These are phyloP conservation scores for Colletotrichum coccodes DNA, from an alignment of 2,329 filamentous ascomycete genomes.

Conservation along the genomic window DNA sequence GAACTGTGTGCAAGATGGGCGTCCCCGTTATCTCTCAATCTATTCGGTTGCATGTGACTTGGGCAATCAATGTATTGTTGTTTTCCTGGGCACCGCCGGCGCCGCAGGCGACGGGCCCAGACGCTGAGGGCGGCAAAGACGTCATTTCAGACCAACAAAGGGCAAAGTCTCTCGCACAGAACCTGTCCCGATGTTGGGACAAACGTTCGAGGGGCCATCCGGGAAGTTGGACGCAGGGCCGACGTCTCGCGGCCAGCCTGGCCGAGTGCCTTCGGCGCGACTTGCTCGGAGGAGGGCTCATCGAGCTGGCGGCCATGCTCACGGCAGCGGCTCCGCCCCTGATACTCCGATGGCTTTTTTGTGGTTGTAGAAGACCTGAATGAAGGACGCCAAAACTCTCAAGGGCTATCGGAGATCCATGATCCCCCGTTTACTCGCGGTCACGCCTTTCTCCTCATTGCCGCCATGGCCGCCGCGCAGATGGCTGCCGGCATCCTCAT, in stretches of 20 bases:
- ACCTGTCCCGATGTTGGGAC: neutral
- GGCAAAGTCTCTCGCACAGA: neutral
- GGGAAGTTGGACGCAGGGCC: neutral
- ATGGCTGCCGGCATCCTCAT: conserved; percentile 4
- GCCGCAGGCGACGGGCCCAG: neutral
- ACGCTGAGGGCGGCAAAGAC: neutral
- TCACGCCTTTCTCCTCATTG: neutral
- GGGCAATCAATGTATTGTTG: neutral
- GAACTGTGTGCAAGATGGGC: too few species aligned
- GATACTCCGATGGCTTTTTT: neutral
- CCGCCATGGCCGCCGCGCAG: neutral
- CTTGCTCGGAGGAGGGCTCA: neutral
- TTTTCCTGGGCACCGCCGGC: neutral
- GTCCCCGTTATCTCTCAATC: too few species aligned
- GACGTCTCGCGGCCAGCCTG: neutral
- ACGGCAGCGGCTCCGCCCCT: neutral
- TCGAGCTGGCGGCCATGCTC: conserved; percentile 2
- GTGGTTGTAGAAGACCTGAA: neutral
- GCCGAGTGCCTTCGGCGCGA: neutral
- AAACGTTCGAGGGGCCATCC: neutral
- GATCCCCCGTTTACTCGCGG: neutral
- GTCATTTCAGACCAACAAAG: neutral
- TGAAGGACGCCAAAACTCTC: neutral
- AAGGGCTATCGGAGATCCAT: neutral
- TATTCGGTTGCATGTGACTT: neutral